Evolutionary conservation across 2,329 filamentous ascomycete species (phyloP).

Genomic region (Pseudophaeomoniella oleicola): DNA sequence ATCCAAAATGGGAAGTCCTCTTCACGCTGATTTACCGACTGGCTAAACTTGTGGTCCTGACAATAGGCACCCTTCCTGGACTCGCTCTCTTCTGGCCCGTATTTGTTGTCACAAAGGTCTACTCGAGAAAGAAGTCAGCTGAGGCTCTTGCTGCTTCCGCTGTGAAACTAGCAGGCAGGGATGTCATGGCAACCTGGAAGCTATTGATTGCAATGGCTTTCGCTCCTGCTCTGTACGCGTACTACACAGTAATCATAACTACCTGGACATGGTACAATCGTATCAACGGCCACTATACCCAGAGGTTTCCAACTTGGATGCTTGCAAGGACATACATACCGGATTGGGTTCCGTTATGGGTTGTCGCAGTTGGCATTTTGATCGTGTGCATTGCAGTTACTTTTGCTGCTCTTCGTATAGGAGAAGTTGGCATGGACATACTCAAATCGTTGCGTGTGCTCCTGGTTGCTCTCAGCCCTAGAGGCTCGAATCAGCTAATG

Average conservation of each 20-base stretch:
- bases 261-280: constrained; percentile 70
- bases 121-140: constrained; percentile 67
- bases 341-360: constrained; percentile 63
- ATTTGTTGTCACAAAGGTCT: constrained; percentile 69
- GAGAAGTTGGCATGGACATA: constrained; percentile 98
- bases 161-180: constrained; percentile 75
- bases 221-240: constrained; percentile 65
- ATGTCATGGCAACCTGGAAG: constrained; percentile 93
- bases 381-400: constrained; percentile 76
- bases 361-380: constrained; percentile 59
- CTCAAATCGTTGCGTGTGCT: constrained; percentile 85
- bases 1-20: constrained; percentile 63
- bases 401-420: constrained; percentile 84
- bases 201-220: constrained; percentile 74
- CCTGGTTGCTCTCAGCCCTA: constrained; percentile 69
- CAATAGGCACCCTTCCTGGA: constrained; percentile 71
- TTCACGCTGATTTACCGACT: constrained; percentile 67
- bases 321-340: constrained; percentile 55
- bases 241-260: constrained; percentile 62
- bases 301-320: constrained; percentile 64
- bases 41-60: constrained; percentile 60
- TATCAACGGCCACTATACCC: constrained; percentile 66
- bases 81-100: constrained; percentile 77
- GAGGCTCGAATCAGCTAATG: constrained; percentile 69
- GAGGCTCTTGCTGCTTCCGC: constrained; percentile 73